Percentiles rank a stretch among this genome's conserved stretches.
Conservation (phyloP, 129 eudicot species). For the Helianthus tuberosus region DNA sequence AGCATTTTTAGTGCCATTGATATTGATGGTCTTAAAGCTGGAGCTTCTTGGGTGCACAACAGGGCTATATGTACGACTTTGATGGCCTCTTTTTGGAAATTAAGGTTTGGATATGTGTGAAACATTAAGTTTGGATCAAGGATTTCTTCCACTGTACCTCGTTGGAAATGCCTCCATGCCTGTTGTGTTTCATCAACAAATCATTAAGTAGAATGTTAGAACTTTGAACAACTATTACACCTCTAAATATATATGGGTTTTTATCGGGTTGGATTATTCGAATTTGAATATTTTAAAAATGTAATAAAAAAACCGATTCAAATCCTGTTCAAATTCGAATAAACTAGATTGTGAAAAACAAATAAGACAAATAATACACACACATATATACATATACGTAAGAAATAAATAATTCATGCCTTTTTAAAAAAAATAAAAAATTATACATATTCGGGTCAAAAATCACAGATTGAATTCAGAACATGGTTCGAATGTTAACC, state of each 20-base stretch:
- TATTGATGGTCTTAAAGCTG: slow-evolving; percentile 68
- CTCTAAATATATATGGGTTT: background rate
- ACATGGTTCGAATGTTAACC: too few relatives aligned
- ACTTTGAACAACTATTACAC: background rate
- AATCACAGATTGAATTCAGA: too few relatives aligned
- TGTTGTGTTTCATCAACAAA: slow-evolving; percentile 25
- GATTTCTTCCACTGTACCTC: slow-evolving; percentile 59
- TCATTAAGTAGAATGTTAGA: background rate
- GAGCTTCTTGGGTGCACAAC: slow-evolving; percentile 71
- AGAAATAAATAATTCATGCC: too few relatives aligned
- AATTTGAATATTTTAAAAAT: too few relatives aligned
- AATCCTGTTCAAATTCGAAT: too few relatives aligned
- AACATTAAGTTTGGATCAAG: slow-evolving; percentile 70
- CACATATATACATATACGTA: too few relatives aligned
- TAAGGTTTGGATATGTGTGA: slow-evolving; percentile 37
- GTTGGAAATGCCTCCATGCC: slow-evolving; percentile 87
- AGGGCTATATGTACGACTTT: slow-evolving; percentile 80
- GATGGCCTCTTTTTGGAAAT: slow-evolving; percentile 44
- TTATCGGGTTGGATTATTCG: too few relatives aligned
- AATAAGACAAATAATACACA: too few relatives aligned
- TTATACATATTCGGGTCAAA: too few relatives aligned
- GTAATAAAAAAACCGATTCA: too few relatives aligned
- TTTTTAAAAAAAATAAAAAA: too few relatives aligned
- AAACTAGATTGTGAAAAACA: too few relatives aligned
- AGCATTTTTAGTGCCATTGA: slow-evolving; percentile 68